Conservation (phyloP, 345 rosid species). For the Sonneratia alba region DNA sequence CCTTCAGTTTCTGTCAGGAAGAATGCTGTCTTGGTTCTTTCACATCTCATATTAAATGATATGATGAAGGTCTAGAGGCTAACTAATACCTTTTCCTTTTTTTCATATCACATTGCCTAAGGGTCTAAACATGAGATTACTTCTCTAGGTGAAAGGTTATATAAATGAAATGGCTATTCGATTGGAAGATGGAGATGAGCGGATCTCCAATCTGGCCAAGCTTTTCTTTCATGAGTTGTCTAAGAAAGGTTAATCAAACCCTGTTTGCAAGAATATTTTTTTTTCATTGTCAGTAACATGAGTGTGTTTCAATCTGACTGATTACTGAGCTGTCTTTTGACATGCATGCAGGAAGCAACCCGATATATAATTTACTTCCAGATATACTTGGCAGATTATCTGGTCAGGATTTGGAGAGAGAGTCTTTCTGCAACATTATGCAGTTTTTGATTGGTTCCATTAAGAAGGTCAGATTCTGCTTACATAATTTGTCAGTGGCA, state of each 20-base stretch:
- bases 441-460: conserved; percentile 92
- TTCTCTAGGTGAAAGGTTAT: conserved; percentile 82
- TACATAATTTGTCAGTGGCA: background rate
- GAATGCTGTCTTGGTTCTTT: conserved; percentile 95
- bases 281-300: conserved; percentile 6
- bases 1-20: conserved; percentile 76
- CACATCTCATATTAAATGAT: conserved; percentile 95
- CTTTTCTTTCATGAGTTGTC: conserved; percentile 88
- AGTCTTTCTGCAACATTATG: conserved; percentile 83
- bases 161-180: conserved; percentile 88
- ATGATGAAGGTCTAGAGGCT: conserved; percentile 82
- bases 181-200: conserved; percentile 75
- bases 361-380: conserved; percentile 88
- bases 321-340: background rate
- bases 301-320: background rate
- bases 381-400: conserved; percentile 85
- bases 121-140: conserved; percentile 13
- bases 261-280: background rate
- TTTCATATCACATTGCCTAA: background rate
- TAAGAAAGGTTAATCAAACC: conserved; percentile 61
- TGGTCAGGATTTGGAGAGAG: conserved; percentile 63
- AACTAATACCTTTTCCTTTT: conserved; percentile 8
- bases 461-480: conserved; percentile 50
- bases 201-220: conserved; percentile 86
- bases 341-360: conserved; percentile 74